Evolutionary conservation across 1,284 basidiomycete genomes (phyloP), one percentile per base, ranked within the genome.

Genomic region (Mycosarcoma maydis): DNA sequence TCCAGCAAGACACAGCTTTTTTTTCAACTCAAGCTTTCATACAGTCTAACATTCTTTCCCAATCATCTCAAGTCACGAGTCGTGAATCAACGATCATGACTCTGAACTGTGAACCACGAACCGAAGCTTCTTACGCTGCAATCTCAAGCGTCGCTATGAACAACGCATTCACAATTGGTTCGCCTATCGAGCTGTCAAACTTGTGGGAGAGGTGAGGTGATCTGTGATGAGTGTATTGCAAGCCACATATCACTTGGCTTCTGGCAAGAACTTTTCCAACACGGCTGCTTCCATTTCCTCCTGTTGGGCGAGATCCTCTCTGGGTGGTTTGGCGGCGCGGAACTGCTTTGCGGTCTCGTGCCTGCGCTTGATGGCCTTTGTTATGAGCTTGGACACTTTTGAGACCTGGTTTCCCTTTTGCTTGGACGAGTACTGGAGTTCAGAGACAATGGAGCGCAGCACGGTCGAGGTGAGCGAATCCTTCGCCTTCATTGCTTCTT

Each of bases 401-500:
- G 66, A 69, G 2, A 68, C 58, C 37, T 68, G 65, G 40, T 61
- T 61, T 3, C 59, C 59, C 48, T 64, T 51, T 23, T 62, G 52
- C 54, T 72, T 76, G 23, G 51, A 27, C 43, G 75, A 72, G 47
- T 76, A 76, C 36, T 76, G 75, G 19, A 60, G 62, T 48, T 76
- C 75, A 6, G 67, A 72, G 1, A 77, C 64, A 39, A 75, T 53
- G 10, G 71, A 73, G 27, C 73, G 64, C 13, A 77, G 26, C 16
- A 77, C 75, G 2, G 72, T 73, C 13, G 66, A 67, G 3, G 61
- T 65, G 51, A 67, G 49, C 47, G 58, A 60, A 48, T 77, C 71
- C 27, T 73, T 75, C 19, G 72, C 57, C 40, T 69, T 61, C 75
- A 77, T 77, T 0, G 75, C 65, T 29, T 70, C 67, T 44, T 75